These are phyloP conservation scores for Aspergillus luchuensis DNA, from an alignment of 2,329 filamentous ascomycete genomes.

Conservation along the genomic window DNA sequence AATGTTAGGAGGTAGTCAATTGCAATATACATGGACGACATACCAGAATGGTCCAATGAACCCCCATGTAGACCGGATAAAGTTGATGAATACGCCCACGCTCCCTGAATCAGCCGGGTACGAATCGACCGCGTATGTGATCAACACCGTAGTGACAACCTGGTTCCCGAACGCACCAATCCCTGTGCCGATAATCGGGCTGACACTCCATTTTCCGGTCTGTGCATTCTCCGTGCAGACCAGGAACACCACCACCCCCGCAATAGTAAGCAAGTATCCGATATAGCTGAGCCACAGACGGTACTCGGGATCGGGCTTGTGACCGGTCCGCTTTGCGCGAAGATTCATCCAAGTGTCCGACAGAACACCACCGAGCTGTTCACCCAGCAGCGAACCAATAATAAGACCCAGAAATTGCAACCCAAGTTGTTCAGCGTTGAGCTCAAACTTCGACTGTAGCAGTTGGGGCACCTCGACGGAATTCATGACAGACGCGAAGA, in stretches of 20 bases:
- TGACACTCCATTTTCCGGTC: conserved; percentile 54
- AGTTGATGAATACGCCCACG: conserved; percentile 62
- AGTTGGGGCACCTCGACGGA: conserved; percentile 64
- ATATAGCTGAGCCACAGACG: conserved; percentile 61
- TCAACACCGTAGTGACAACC: conserved; percentile 62
- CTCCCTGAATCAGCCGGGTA: conserved; percentile 56
- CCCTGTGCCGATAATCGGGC: conserved; percentile 57
- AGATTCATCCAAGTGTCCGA: conserved; percentile 60
- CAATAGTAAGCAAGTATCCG: conserved; percentile 55
- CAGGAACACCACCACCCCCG: conserved; percentile 59
- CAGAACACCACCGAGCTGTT: conserved; percentile 58
- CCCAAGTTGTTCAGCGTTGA: conserved; percentile 60
- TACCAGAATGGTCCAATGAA: conserved; percentile 42
- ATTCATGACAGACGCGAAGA: conserved; percentile 55
- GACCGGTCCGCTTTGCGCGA: conserved; percentile 32
- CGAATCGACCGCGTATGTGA: conserved; percentile 62
- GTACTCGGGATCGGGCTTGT: conserved; percentile 53
- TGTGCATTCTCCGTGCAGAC: conserved; percentile 53
- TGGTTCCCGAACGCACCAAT: conserved; percentile 60
- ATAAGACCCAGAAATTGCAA: conserved; percentile 62
- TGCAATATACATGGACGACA: not conserved
- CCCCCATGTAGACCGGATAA: conserved; percentile 49
- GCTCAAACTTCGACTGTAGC: conserved; percentile 57
- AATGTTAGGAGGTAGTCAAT: too few relatives aligned
- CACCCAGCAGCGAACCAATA: conserved; percentile 60